Conservation (phyloP, 2,329 filamentous ascomycete genomes). For the Trichoderma sp. region DNA sequence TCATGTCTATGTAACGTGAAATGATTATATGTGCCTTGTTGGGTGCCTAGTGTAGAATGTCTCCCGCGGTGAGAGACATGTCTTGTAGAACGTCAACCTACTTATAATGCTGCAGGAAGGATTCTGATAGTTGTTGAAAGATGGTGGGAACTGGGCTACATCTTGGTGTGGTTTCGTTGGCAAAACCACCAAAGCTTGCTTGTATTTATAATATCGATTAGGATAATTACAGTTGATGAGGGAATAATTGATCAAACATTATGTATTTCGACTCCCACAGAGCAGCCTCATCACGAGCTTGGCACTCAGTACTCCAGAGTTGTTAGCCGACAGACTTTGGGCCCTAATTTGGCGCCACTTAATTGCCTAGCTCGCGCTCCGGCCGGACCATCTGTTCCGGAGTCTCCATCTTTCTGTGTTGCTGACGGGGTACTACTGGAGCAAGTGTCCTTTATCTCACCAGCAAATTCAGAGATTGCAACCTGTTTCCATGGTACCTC, state of each 20-base stretch:
- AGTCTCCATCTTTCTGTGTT: not conserved
- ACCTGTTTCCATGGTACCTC: not conserved
- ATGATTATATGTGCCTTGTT: not conserved
- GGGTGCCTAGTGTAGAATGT: not conserved
- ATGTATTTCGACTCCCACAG: not conserved
- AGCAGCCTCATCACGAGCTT: too few relatives aligned
- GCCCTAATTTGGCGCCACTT: not conserved
- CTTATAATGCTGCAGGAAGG: too few relatives aligned
- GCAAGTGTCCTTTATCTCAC: too few relatives aligned
- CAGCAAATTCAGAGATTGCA: not conserved
- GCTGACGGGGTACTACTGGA: not conserved
- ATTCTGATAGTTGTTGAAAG: too few relatives aligned
- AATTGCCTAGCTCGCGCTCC: not conserved
- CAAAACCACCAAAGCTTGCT: not conserved
- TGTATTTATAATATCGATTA: not conserved
- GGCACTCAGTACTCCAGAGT: not conserved
- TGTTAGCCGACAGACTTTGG: not conserved
- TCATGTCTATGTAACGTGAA: not conserved
- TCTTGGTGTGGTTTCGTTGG: not conserved
- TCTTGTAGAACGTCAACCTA: not conserved
- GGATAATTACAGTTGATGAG: not conserved
- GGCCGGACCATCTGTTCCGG: constrained; percentile 6
- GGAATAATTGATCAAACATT: not conserved
- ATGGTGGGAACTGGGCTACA: not conserved
- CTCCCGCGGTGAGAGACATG: not conserved